Evolutionary conservation across 257 asterid genomes (phyloP).

Genomic region (Salvia miltiorrhiza): DNA sequence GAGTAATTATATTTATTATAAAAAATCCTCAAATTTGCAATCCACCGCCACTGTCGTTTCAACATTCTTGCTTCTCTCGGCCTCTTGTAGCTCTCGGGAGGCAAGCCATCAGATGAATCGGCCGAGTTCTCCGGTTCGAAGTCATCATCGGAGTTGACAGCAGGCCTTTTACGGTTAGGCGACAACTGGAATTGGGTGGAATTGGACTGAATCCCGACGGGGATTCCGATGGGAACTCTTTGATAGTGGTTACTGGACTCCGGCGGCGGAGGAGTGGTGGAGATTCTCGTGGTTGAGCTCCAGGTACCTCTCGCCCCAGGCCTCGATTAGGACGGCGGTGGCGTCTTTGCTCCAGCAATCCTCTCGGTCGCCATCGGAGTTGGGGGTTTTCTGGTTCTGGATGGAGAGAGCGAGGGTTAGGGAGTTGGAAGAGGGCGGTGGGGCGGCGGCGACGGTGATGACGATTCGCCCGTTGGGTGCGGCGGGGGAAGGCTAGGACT

Average conservation of each 20-base stretch:
- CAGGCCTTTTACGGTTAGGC: constrained; percentile 34
- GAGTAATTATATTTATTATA: too few relatives aligned
- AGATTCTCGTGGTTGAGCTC: constrained; percentile 80
- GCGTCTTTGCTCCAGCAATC: constrained; percentile 98
- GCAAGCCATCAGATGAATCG: constrained; percentile 60
- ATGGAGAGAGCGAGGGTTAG: too few relatives aligned
- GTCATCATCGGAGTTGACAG: constrained; percentile 41
- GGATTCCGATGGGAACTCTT: constrained; percentile 34
- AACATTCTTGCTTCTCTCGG: constrained; percentile 21
- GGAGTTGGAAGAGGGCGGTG: too few relatives aligned
- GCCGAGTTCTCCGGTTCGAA: constrained; percentile 52
- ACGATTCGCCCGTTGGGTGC: too few relatives aligned
- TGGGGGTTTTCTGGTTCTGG: constrained; percentile 39
- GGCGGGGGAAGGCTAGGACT: too few relatives aligned
- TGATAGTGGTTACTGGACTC: constrained; percentile 18
- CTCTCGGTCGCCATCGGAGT: constrained; percentile 55
- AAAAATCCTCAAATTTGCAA: too few relatives aligned
- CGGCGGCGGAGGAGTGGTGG: constrained; percentile 16
- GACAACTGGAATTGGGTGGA: constrained; percentile 21
- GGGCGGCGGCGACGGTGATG: too few relatives aligned
- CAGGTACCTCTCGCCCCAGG: constrained; percentile 84
- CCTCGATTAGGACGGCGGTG: constrained; percentile 64
- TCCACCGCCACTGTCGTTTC: too few relatives aligned
- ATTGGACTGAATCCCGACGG: constrained; percentile 38
- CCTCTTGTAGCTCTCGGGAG: constrained; percentile 52